phyloP scores from a whole-genome alignment of 2,329 filamentous ascomycete species.

The Exophiala viscosa region DNA sequence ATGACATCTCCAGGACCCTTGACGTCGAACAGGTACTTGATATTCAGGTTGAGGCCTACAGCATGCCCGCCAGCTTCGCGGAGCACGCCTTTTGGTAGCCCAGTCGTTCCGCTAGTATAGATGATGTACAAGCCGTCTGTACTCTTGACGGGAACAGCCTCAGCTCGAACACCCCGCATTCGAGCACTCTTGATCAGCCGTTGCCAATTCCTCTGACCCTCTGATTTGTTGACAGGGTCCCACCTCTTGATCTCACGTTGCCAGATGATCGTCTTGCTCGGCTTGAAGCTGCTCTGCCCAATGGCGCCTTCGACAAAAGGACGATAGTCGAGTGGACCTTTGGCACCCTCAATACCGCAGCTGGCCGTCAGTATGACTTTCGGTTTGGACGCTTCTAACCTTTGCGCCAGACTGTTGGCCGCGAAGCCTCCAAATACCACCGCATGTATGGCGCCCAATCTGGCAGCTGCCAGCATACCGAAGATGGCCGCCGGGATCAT shows the following conservation, averaged over 20 bases:
- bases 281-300: constrained; percentile 64
- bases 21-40: constrained; percentile 78
- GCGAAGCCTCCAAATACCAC: constrained; percentile 95
- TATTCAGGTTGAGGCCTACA: constrained; percentile 76
- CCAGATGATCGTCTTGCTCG: constrained; percentile 72
- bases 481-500: constrained; percentile 91
- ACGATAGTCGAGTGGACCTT: constrained; percentile 73
- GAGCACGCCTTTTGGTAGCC: constrained; percentile 76
- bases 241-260: constrained; percentile 74
- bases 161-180: constrained; percentile 64
- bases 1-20: constrained; percentile 79
- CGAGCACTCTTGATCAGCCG: constrained; percentile 67
- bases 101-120: constrained; percentile 81
- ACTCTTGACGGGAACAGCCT: constrained; percentile 72
- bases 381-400: constrained; percentile 78
- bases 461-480: constrained; percentile 74
- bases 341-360: constrained; percentile 83
- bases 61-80: constrained; percentile 82
- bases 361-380: constrained; percentile 79
- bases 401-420: constrained; percentile 72
- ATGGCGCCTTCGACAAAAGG: constrained; percentile 73
- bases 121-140: constrained; percentile 85
- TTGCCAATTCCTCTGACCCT: constrained; percentile 76
- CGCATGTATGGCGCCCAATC: constrained; percentile 81
- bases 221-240: constrained; percentile 63